phyloP scores from a whole-genome alignment of 2,329 filamentous ascomycete genomes.

The Trichoderma cornu-damae region DNA sequence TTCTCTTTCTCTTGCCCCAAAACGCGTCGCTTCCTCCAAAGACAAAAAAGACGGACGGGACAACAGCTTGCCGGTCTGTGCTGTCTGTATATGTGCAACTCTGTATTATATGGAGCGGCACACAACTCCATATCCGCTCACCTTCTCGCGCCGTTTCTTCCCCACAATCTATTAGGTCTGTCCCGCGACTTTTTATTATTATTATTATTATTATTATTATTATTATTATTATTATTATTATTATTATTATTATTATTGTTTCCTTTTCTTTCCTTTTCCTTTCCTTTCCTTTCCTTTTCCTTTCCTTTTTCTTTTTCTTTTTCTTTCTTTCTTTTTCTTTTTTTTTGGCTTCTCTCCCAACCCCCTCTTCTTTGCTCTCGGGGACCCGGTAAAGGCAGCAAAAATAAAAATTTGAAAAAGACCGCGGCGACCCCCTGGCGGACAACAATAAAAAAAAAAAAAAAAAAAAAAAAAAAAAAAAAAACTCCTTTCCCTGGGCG shows the following conservation, averaged over 20 bases:
- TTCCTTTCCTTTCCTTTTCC: too few relatives aligned
- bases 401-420: neutral
- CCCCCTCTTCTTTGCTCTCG: neutral
- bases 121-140: too few relatives aligned
- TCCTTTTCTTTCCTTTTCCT: too few relatives aligned
- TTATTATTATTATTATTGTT: too few relatives aligned
- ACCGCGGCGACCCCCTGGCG: constrained; percentile 8
- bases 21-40: neutral
- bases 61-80: too few relatives aligned
- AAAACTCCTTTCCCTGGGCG: constrained; percentile 4
- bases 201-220: too few relatives aligned
- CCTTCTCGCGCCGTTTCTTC: constrained; percentile 6
- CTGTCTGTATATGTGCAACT: too few relatives aligned
- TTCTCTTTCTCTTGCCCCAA: too few relatives aligned
- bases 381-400: neutral
- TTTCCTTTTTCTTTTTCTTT: neutral
- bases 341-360: neutral
- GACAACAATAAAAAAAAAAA: too few relatives aligned
- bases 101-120: too few relatives aligned
- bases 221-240: too few relatives aligned
- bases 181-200: neutral
- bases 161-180: constrained; percentile 2
- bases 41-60: too few relatives aligned
- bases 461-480: neutral
- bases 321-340: neutral